Conservation (phyloP, 2,329 filamentous ascomycete genomes). For the Penicillium sp. region DNA sequence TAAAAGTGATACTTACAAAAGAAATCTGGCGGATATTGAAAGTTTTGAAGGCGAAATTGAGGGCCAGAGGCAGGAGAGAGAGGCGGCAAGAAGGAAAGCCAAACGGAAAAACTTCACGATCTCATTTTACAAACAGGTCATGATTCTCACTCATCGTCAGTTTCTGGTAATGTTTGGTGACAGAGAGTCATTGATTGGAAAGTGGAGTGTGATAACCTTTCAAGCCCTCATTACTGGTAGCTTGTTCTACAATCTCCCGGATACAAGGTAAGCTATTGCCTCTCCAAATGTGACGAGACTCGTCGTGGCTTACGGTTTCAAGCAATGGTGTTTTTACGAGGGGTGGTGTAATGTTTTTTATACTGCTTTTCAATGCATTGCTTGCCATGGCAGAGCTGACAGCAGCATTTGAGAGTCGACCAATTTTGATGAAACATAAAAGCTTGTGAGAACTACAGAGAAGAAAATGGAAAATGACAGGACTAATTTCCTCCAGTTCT, state of each 20-base stretch:
- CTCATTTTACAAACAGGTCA: conserved; percentile 49
- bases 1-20: conserved; percentile 45
- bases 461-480: not conserved
- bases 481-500: conserved; percentile 37
- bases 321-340: conserved; percentile 57
- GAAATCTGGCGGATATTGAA: conserved; percentile 48
- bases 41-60: conserved; percentile 53
- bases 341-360: conserved; percentile 61
- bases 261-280: conserved; percentile 36
- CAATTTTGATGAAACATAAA: conserved; percentile 68
- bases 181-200: conserved; percentile 48
- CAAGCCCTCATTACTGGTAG: conserved; percentile 47
- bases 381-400: conserved; percentile 61
- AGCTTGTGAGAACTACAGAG: conserved; percentile 47
- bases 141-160: conserved; percentile 54
- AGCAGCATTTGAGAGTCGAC: conserved; percentile 59
- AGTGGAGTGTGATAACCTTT: conserved; percentile 49
- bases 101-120: conserved; percentile 54
- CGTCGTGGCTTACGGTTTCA: not conserved
- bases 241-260: conserved; percentile 54
- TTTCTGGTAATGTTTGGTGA: conserved; percentile 56
- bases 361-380: conserved; percentile 61
- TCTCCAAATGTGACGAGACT: not conserved
- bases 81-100: conserved; percentile 34
- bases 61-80: conserved; percentile 41